These are phyloP conservation scores for Pneumocystis sp. DNA, from an alignment of 1,139 yeast species.

Conservation along the genomic window DNA sequence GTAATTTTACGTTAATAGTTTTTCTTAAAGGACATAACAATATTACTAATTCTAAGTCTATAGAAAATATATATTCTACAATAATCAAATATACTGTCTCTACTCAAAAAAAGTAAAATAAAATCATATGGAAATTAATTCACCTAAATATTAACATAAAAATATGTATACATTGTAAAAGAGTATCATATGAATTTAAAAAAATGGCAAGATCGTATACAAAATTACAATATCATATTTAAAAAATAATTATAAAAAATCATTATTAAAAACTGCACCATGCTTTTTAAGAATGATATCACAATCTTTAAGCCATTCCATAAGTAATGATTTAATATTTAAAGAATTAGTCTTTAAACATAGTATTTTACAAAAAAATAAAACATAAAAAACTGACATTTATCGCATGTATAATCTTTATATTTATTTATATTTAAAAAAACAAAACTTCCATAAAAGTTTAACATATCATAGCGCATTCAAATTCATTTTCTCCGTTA, in stretches of 20 bases:
- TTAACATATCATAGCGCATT: conserved; percentile 66
- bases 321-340: conserved; percentile 23
- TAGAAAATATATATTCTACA: not conserved
- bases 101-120: conserved; percentile 18
- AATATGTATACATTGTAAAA: conserved; percentile 62
- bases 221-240: conserved; percentile 50
- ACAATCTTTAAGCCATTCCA: conserved; percentile 36
- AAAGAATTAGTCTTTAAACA: not conserved
- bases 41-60: not conserved
- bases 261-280: conserved; percentile 55
- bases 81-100: not conserved
- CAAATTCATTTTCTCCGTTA: conserved; percentile 28
- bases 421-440: conserved; percentile 71
- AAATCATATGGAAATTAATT: conserved; percentile 30
- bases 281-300: conserved; percentile 52
- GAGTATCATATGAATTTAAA: conserved; percentile 72
- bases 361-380: conserved; percentile 13
- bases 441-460: conserved; percentile 74
- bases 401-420: conserved; percentile 1
- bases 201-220: conserved; percentile 43
- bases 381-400: not conserved
- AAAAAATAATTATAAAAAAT: conserved; percentile 52
- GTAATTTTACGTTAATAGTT: not conserved
- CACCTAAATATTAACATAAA: not conserved
- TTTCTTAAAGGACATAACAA: not conserved